These are phyloP conservation scores for Sisymbrium irio DNA, from an alignment of 345 rosid species.

Conservation along the genomic window DNA sequence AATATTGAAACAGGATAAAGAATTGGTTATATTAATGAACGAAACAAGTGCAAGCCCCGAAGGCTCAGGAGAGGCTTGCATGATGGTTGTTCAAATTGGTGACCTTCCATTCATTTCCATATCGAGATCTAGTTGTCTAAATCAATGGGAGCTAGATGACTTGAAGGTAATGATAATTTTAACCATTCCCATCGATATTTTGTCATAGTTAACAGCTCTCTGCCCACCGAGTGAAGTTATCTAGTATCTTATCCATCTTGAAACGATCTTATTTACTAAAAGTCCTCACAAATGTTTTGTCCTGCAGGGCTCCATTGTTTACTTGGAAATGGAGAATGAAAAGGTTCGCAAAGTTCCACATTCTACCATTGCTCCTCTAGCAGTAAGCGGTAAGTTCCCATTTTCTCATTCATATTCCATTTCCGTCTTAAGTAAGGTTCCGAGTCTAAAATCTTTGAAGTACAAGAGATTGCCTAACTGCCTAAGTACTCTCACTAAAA, in stretches of 20 bases:
- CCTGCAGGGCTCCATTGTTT: conserved; percentile 47
- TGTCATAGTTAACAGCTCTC: not conserved
- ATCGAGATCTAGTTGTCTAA: conserved; percentile 41
- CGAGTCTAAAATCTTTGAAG: not conserved
- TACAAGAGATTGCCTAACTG: not conserved
- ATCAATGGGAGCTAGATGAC: conserved; percentile 54
- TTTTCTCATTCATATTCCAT: not conserved
- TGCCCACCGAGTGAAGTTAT: not conserved
- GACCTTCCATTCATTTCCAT: conserved; percentile 65
- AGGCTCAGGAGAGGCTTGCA: conserved; percentile 70
- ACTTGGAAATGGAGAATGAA: conserved; percentile 60
- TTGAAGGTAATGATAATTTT: conserved; percentile 51
- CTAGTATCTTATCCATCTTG: not conserved
- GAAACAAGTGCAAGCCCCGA: conserved; percentile 44
- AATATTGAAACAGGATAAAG: conserved; percentile 54
- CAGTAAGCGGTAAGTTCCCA: conserved; percentile 69
- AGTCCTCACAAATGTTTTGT: conserved; percentile 7
- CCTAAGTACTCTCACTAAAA: not conserved
- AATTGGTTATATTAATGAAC: conserved; percentile 64
- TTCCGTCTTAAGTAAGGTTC: not conserved
- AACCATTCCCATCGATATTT: not conserved
- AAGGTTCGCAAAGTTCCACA: conserved; percentile 71
- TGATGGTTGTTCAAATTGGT: conserved; percentile 67
- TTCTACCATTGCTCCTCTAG: conserved; percentile 59
- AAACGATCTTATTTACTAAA: not conserved